These are phyloP conservation scores for Phytophthora pseudosyringae DNA, from an alignment of 352 stramenopile species.

Conservation along the genomic window DNA sequence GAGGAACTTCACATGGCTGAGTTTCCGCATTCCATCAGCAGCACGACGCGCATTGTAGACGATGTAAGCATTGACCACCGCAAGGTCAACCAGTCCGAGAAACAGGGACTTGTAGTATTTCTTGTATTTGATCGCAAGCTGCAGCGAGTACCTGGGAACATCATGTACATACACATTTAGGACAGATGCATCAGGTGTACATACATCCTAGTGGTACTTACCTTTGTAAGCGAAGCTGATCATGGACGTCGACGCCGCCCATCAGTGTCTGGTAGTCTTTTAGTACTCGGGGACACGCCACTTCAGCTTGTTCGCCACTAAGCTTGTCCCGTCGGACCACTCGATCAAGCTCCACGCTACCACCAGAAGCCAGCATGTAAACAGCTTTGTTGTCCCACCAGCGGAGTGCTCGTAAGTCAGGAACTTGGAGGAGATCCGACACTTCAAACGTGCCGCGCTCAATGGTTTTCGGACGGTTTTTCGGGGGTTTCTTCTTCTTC, in stretches of 20 bases:
- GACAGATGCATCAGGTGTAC: too few relatives aligned
- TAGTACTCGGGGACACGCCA: neutral
- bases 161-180: too few relatives aligned
- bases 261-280: constrained; percentile 11
- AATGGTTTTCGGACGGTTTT: too few relatives aligned
- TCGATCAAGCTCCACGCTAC: neutral
- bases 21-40: neutral
- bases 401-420: too few relatives aligned
- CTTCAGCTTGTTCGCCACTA: neutral
- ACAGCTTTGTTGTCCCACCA: constrained; percentile 1
- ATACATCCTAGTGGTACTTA: neutral
- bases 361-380: neutral
- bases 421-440: too few relatives aligned
- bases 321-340: neutral
- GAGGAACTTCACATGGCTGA: neutral
- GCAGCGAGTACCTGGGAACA: neutral
- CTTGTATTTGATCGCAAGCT: neutral
- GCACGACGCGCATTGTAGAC: neutral
- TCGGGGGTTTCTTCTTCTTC: too few relatives aligned
- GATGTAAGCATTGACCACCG: constrained; percentile 2
- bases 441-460: too few relatives aligned
- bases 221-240: neutral
- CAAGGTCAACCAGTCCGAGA: neutral
- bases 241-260: constrained; percentile 4
- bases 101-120: constrained; percentile 2